phyloP scores from a whole-genome alignment of 176 grass and related monocot genomes.

The Guadua angustifolia region DNA sequence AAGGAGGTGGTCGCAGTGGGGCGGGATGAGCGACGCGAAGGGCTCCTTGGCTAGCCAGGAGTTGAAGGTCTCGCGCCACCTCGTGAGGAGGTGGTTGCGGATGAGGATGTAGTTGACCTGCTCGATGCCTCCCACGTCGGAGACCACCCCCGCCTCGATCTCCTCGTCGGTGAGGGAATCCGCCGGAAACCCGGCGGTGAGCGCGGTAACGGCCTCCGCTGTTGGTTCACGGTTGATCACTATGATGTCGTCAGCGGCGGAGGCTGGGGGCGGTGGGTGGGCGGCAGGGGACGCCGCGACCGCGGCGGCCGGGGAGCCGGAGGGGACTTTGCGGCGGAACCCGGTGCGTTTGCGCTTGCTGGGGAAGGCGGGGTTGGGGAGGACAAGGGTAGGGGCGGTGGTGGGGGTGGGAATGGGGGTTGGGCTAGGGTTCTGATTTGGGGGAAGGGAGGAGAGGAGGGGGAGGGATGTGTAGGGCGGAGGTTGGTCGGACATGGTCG shows the following conservation, averaged over 20 bases:
- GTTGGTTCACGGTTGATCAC: slow-evolving; percentile 97
- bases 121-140: slow-evolving; percentile 90
- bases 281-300: neutral
- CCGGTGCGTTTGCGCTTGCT: slow-evolving; percentile 95
- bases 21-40: slow-evolving; percentile 67
- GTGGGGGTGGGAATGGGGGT: neutral
- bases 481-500: slow-evolving; percentile 63
- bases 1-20: slow-evolving; percentile 78
- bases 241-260: slow-evolving; percentile 87
- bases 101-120: slow-evolving; percentile 99
- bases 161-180: slow-evolving; percentile 98
- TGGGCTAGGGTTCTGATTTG: slow-evolving; percentile 45
- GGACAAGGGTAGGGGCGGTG: slow-evolving; percentile 34
- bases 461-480: slow-evolving; percentile 45
- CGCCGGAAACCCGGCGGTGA: slow-evolving; percentile 83
- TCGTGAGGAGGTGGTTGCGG: slow-evolving; percentile 82
- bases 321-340: slow-evolving; percentile 80
- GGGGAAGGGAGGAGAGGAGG: slow-evolving; percentile 40
- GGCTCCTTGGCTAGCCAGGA: slow-evolving; percentile 80
- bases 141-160: slow-evolving; percentile 93
- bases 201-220: slow-evolving; percentile 85
- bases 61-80: slow-evolving; percentile 82
- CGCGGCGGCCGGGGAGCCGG: slow-evolving; percentile 28
- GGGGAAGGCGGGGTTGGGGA: slow-evolving; percentile 53
- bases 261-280: neutral